Conservation (phyloP, 2,329 filamentous ascomycete genomes). For the Camptophora hylomeconis region DNA sequence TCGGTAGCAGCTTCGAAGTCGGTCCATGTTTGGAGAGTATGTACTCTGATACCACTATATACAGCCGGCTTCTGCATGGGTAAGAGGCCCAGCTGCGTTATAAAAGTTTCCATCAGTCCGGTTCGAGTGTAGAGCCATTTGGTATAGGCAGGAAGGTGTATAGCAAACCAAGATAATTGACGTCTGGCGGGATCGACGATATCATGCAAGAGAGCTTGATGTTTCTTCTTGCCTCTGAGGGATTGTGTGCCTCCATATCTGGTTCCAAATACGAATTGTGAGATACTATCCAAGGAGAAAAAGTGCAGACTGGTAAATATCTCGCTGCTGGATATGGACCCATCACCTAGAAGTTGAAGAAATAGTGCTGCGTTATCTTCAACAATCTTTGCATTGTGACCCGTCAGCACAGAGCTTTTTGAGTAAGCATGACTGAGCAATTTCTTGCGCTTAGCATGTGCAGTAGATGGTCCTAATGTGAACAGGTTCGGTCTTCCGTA, state of each 20-base stretch:
- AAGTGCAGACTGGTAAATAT: constrained; percentile 40
- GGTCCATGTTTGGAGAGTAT: constrained; percentile 26
- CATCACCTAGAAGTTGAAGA: constrained; percentile 27
- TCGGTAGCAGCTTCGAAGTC: constrained; percentile 18
- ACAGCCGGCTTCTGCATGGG: constrained; percentile 39
- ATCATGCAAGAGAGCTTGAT: constrained; percentile 33
- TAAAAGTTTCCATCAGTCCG: constrained; percentile 24
- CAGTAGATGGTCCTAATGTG: constrained; percentile 31
- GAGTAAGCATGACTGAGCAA: constrained; percentile 36
- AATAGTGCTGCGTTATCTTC: constrained; percentile 29
- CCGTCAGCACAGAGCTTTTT: constrained; percentile 33
- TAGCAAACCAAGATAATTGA: constrained; percentile 36
- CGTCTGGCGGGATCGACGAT: constrained; percentile 35
- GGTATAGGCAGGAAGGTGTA: constrained; percentile 34
- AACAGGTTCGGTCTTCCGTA: constrained; percentile 34
- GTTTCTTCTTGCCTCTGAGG: constrained; percentile 24
- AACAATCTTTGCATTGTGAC: constrained; percentile 22
- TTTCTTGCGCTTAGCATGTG: constrained; percentile 40
- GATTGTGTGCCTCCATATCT: constrained; percentile 31
- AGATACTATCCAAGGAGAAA: constrained; percentile 41
- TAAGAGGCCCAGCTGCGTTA: constrained; percentile 25
- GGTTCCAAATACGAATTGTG: constrained; percentile 37
- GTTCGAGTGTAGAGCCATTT: constrained; percentile 36
- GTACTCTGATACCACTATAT: constrained; percentile 37
- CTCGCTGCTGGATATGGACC: constrained; percentile 25